Base-by-base conservation (phyloP, 208 protist genomes). In the Acanthamoeba royreba region DNA sequence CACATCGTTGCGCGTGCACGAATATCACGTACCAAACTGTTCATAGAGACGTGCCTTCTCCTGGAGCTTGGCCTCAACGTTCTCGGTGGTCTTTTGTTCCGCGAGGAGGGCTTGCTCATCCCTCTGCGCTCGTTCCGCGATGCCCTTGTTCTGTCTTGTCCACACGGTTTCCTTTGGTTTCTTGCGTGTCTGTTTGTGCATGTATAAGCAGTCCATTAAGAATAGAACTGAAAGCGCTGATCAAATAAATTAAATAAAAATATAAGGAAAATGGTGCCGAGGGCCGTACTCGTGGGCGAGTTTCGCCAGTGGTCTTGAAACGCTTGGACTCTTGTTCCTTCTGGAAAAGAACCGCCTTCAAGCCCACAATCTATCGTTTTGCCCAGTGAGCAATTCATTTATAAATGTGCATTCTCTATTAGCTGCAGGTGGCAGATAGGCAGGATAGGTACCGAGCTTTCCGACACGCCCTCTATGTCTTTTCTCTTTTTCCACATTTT, bases 401-500 rank as follows among this genome's bases (percentile, higher is more conserved):
- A n/a, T n/a, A n/a, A n/a, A n/a, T n/a, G n/a, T n/a, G n/a, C n/a
- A n/a, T n/a, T n/a, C n/a, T n/a, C n/a, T n/a, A n/a, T n/a, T n/a
- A n/a, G n/a, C n/a, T n/a, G n/a, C n/a, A n/a, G n/a, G n/a, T n/a
- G n/a, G n/a, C n/a, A n/a, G n/a, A n/a, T n/a, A n/a, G n/a, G n/a
- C n/a, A n/a, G n/a, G n/a, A n/a, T n/a, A n/a, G n/a, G n/a, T n/a
- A 89, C 83, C 8, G 83, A 89, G 38, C 52, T 69, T 52, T 89
- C 52, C 2, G 83, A 89, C 2, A 89, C 83, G 49, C 83, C 83
- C 28, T 89, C 83, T 17, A 89, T 89, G 52, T 89, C 83, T 42
- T 89, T 89, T n/a, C 83, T 61, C 52, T 89, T 89, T 35, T 89
- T 89, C 83, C 83, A 89, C 83, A 89, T 89, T 22, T 49, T 9